Base-by-base conservation (phyloP, 192 early-diverging fungal species). In the Globomyces pollinis-pini region DNA sequence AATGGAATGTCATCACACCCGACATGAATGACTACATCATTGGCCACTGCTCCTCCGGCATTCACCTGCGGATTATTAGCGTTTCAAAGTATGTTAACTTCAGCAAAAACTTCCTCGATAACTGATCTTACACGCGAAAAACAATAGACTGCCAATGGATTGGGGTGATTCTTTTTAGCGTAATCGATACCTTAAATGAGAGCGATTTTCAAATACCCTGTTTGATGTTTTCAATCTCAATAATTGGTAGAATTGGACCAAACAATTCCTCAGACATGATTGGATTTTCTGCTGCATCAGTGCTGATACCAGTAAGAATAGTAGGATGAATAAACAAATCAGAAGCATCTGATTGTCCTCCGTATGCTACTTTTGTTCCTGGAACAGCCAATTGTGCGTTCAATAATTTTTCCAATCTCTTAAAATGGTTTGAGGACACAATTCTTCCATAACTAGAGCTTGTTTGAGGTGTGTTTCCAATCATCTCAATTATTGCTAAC, bases 261-360 rank as follows among this genome's bases (percentile, higher is more conserved):
- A 98, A 96, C 36, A 98, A 64, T 69, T 98, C 94, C 26, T 84
- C 84, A 18, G 73, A 45, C 92, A 95, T 91, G 54, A 71, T 15
- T 5, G 73, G 63, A 51, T 76, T 64, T 21, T 74, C 56, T 0
- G 39, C 50, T 34, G 63, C 73, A 7, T 76, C 62, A 4, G 63
- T 39, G 1, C 59, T 65, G 16, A 96, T 89, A 20, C 87, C 79
- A 8, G 82, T 68, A n/a, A 98, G 61, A 16, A 96, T 60, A 5
- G 89, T 91, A 1, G 89, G 91, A n/a, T 83, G 80, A 38, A 98
- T 77, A 69, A 77, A 98, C 13, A 75, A 70, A 38, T 85, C 83
- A 12, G 62, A 51, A 23, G 75, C 67, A 50, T 89, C 81, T 23
- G 31, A 33, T 1, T 38, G 18, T 24, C 88, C 85, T 13, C 89